Conservation (phyloP, 2,329 filamentous ascomycete species). For the Cladosporium sp. region DNA sequence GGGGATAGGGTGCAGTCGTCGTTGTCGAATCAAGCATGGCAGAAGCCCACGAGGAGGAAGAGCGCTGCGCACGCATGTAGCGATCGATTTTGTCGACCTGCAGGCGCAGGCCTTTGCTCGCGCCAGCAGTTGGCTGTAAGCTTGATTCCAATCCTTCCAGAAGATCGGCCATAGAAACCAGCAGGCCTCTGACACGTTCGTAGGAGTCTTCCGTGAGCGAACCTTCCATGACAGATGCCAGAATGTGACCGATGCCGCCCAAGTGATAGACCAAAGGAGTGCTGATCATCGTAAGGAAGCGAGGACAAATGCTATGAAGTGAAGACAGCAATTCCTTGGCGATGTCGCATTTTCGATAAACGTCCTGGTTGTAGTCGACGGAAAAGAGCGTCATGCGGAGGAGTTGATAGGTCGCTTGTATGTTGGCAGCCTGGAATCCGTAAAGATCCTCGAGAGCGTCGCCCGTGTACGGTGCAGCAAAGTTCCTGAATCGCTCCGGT, state of each 20-base stretch:
- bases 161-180: constrained; percentile 43
- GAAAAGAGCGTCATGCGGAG: constrained; percentile 43
- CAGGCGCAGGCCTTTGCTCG: constrained; percentile 36
- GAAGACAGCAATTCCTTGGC: constrained; percentile 41
- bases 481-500: constrained; percentile 29
- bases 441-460: constrained; percentile 37
- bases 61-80: constrained; percentile 34
- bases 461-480: constrained; percentile 25
- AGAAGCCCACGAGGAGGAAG: constrained; percentile 16
- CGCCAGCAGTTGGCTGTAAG: constrained; percentile 37
- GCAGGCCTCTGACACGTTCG: constrained; percentile 37
- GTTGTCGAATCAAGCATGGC: constrained; percentile 2
- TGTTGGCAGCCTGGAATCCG: constrained; percentile 49
- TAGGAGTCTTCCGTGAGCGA: constrained; percentile 41
- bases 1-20: background rate
- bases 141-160: constrained; percentile 41
- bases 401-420: constrained; percentile 45
- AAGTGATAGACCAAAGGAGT: constrained; percentile 47
- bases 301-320: constrained; percentile 40
- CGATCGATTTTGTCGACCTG: constrained; percentile 43
- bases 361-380: constrained; percentile 17
- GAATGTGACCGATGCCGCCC: constrained; percentile 45
- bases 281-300: constrained; percentile 46
- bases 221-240: constrained; percentile 45
- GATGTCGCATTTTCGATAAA: constrained; percentile 44